phyloP scores from a whole-genome alignment of 2,329 filamentous ascomycete species.

The Aspergillus aculeatinus region DNA sequence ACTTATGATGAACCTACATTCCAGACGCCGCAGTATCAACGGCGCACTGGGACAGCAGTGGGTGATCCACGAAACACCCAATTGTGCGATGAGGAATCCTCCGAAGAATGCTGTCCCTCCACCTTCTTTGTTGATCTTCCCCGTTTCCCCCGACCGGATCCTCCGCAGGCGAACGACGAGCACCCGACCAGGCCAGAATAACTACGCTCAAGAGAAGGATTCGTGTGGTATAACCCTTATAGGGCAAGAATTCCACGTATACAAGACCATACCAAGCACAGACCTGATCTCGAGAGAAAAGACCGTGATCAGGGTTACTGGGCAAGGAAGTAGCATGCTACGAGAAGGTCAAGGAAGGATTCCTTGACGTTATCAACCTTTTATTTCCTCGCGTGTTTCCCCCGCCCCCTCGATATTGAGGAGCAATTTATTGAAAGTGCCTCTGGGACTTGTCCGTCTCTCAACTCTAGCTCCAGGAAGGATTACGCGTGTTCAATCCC shows the following conservation, averaged over 20 bases:
- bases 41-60: background rate
- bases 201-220: background rate
- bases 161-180: background rate
- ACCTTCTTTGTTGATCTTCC: constrained; percentile 16
- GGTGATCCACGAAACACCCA: background rate
- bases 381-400: background rate
- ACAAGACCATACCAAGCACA: background rate
- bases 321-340: background rate
- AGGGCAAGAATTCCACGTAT: background rate
- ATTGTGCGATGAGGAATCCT: constrained; percentile 9
- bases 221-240: background rate
- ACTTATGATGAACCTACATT: background rate
- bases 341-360: background rate
- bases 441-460: background rate
- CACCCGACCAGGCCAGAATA: background rate
- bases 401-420: background rate
- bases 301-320: background rate
- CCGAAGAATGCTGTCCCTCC: constrained; percentile 22
- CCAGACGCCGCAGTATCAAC: constrained; percentile 9
- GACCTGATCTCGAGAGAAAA: background rate
- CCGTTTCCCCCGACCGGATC: background rate
- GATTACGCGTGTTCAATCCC: background rate
- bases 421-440: background rate
- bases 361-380: background rate
- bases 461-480: background rate